Evolutionary conservation across 805 yeast species (phyloP).

Genomic region (Zygosaccharomyces siamensis): DNA sequence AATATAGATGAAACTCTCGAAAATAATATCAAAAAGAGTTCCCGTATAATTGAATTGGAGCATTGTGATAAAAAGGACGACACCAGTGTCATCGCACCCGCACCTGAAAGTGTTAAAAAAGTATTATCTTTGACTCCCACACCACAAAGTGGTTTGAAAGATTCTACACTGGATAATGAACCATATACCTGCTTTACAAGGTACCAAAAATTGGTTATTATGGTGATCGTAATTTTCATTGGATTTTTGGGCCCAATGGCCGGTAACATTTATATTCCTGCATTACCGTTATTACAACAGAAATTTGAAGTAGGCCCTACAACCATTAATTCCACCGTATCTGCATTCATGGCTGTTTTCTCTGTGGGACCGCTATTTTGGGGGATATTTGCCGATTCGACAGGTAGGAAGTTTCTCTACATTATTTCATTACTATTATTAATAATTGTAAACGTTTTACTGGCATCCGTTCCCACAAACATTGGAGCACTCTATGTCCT

Average conservation of each 20-base stretch:
- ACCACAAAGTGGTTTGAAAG: constrained; percentile 3
- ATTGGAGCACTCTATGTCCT: constrained; percentile 66
- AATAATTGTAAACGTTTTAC: constrained; percentile 56
- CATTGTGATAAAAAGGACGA: not conserved
- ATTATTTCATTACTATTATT: constrained; percentile 53
- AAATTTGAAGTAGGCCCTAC: constrained; percentile 41
- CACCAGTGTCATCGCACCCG: constrained; percentile 4
- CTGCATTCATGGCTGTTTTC: constrained; percentile 53
- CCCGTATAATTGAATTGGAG: not conserved
- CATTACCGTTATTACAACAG: constrained; percentile 42
- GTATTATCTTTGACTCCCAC: constrained; percentile 2
- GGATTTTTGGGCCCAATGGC: constrained; percentile 55
- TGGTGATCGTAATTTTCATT: constrained; percentile 42
- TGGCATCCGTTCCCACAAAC: constrained; percentile 59
- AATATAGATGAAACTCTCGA: not conserved
- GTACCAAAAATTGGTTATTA: constrained; percentile 33
- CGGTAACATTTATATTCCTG: constrained; percentile 55
- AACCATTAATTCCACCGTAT: constrained; percentile 50
- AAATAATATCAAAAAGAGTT: not conserved
- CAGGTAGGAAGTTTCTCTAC: constrained; percentile 63
- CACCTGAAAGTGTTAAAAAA: constrained; percentile 4
- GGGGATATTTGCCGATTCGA: constrained; percentile 52
- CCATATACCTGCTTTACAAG: constrained; percentile 36
- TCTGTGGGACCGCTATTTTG: constrained; percentile 53
- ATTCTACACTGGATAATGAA: constrained; percentile 2